Evolutionary conservation across 257 asterid genomes (phyloP), one percentile per base, ranked within the genome.

Genomic region (Cynanchum wilfordii): DNA sequence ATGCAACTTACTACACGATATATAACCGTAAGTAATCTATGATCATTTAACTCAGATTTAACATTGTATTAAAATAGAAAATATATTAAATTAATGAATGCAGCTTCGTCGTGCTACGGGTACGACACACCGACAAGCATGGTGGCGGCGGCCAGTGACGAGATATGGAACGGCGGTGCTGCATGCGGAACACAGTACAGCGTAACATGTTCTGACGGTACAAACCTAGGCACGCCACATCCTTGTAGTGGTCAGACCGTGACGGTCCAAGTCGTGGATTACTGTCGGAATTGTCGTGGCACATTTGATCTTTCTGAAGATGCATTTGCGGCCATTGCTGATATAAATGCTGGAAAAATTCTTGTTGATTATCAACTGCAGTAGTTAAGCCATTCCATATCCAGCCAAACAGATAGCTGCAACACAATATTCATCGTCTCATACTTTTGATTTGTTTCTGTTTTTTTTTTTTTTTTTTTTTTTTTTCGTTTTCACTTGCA

Each of bases 231-330:
- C 0, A 77, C 73, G 2, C 81, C 74, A 22, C 68, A 79, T 2
- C 83, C 89, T 5, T 85, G 89, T 66, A 73, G 69, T 22, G 17
- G 22, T 2, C 74, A 64, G 1, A 70, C 40, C 0, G 66, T 80
- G 0, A 72, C 40, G 0, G 89, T 85, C 10, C 80, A 56, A 44
- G 72, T 85, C 1, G 87, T 85, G 3, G 82, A 78, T 72, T 78
- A 51, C 10, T 82, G 87, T 73, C 82, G 81, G 0, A 79, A 70
- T 15, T 82, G 89, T 25, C 75, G 24, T 1, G 51, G 38, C 1
- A 55, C 70, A 51, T 72, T 85, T 42, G 87, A 85, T 59, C 89
- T 85, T 50, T 85, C 87, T 30, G 29, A 42, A 38, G 66, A 80
- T 65, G 85, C 87, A 20, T 85, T 82, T 73, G 27, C 67, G 5